Percentiles rank a stretch among this genome's conserved stretches.
Evolutionary conservation across 805 yeast species (phyloP).

Genomic region (Teunomyces panamensis): DNA sequence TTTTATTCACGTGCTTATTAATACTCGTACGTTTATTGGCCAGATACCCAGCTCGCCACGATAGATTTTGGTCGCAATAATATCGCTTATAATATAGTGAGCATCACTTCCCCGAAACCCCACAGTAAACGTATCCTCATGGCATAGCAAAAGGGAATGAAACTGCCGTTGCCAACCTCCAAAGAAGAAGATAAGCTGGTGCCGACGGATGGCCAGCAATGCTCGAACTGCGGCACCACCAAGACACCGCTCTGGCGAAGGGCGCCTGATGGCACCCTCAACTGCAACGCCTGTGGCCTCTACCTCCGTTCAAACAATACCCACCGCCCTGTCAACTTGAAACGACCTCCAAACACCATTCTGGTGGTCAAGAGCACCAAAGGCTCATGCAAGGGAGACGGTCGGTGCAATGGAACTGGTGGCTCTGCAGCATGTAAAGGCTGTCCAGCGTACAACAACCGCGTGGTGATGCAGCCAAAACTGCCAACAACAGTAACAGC

Average conservation of each 20-base stretch:
- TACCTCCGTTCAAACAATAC: conserved; percentile 58
- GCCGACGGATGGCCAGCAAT: conserved; percentile 39
- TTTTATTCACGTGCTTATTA: neutral
- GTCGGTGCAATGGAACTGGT: conserved; percentile 85
- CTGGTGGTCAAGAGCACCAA: conserved; percentile 36
- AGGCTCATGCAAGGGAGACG: conserved; percentile 72
- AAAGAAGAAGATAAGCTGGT: neutral
- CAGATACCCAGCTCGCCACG: neutral
- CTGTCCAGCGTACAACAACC: conserved; percentile 79
- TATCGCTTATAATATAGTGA: neutral
- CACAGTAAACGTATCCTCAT: neutral
- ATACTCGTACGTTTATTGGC: neutral
- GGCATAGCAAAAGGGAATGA: neutral
- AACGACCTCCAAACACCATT: conserved; percentile 53
- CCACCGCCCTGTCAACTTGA: conserved; percentile 63
- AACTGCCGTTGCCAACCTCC: neutral
- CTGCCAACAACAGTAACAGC: neutral
- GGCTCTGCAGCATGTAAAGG: conserved; percentile 78
- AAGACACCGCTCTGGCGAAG: conserved; percentile 61
- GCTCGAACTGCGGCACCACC: conserved; percentile 54
- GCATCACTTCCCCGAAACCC: neutral
- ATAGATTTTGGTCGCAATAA: neutral
- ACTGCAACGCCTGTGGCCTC: conserved; percentile 61
- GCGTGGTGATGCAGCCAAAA: conserved; percentile 43
- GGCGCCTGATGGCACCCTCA: conserved; percentile 53